Evolutionary conservation across 1,284 basidiomycete genomes (phyloP).

Genomic region (Quambalaria eucalypti): DNA sequence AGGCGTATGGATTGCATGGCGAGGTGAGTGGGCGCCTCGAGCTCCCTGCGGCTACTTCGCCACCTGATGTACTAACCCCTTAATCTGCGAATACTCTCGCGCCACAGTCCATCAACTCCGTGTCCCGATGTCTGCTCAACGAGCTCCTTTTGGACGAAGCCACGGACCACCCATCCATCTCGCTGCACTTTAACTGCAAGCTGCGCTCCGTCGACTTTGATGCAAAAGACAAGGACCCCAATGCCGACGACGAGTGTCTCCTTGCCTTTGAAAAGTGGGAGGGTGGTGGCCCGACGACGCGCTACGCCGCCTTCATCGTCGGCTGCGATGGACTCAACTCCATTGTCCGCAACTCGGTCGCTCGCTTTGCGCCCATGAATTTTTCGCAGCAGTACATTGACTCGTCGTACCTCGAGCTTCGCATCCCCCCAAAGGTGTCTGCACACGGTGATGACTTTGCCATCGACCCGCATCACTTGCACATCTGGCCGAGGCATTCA

Average conservation of each 20-base stretch:
- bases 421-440: conserved; percentile 62
- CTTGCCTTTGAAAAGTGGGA: conserved; percentile 5
- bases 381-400: conserved; percentile 88
- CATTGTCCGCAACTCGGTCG: conserved; percentile 53
- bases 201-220: conserved; percentile 67
- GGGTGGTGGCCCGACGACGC: conserved; percentile 6
- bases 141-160: conserved; percentile 69
- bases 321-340: conserved; percentile 31
- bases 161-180: conserved; percentile 58
- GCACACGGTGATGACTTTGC: conserved; percentile 53
- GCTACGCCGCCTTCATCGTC: conserved; percentile 21
- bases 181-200: conserved; percentile 70
- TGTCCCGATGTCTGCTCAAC: conserved; percentile 79
- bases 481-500: conserved; percentile 96
- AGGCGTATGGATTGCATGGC: conserved; percentile 75
- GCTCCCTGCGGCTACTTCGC: too few species aligned
- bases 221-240: conserved; percentile 26
- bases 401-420: conserved; percentile 91
- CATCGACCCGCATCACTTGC: conserved; percentile 87
- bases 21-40: conserved; percentile 55
- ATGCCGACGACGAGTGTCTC: not conserved
- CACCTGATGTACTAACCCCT: too few species aligned
- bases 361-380: conserved; percentile 54
- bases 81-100: conserved; percentile 2
- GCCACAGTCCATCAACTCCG: conserved; percentile 77